Evolutionary conservation across 2,329 filamentous ascomycete species (phyloP), one percentile per base, ranked within the genome.

Genomic region (Fusarium lateritium): DNA sequence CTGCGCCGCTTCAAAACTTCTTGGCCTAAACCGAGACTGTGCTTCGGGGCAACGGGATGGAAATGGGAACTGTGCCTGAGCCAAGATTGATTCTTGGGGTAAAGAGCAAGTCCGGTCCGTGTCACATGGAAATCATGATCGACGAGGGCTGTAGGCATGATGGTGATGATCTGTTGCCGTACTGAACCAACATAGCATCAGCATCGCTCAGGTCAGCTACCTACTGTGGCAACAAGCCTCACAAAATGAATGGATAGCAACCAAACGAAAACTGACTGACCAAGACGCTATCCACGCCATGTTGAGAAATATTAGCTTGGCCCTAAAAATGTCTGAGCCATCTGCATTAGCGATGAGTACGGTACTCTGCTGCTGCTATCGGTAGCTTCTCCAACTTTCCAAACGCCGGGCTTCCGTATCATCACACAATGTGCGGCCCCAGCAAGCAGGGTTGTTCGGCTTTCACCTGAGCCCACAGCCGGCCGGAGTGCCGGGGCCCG

Each of bases 381-480:
- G 19, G 7, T 9, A 44, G 33, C 33, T 69, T 67, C 67, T 67
- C 67, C 66, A 70, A 70, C 53, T 67, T 62, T 70, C 49, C 40
- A 52, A 31, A 56, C 43, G 39, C 22, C 46, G 21, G 39, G 19
- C 13, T 56, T 13, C 28, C 17, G 38, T 44, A 50, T 39, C 46
- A 59, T 60, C 28, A 34, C 53, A 61, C 61, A 67, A 64, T 51
- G 38, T 40, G 39, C 61, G 36, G 60, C 34, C 62, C 53, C 43
- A 62, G 40, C 42, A 56, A 10, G 40, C 67, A 70, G 67, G 67
- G 62, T 68, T 70, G 38, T 33, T 58, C 55, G 59, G 55, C 67
- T 71, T 65, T 8, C 67, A 68, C 40, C 43, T 56, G 43, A 65
- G 55, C 31, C 60, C 68, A 62, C 64, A 71, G 59, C 56, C 66